Conservation (phyloP, 2,329 filamentous ascomycete species). For the Lachnellula arida region DNA sequence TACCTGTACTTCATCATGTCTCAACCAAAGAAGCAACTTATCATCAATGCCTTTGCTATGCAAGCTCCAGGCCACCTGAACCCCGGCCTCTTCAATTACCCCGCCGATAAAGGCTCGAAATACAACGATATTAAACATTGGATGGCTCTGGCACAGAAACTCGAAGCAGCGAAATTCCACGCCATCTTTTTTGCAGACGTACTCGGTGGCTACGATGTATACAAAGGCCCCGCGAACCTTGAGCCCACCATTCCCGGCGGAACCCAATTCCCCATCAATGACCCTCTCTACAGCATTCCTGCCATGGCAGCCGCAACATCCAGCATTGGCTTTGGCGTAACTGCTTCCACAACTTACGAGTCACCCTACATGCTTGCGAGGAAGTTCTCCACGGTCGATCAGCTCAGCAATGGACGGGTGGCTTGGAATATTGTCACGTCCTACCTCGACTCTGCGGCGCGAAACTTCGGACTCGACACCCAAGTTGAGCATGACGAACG, state of each 20-base stretch:
- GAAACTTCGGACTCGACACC: slow-evolving; percentile 54
- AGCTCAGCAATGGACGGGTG: slow-evolving; percentile 53
- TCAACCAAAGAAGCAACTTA: slow-evolving; percentile 38
- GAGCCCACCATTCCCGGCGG: slow-evolving; percentile 56
- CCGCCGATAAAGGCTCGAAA: slow-evolving; percentile 55
- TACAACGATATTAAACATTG: slow-evolving; percentile 60
- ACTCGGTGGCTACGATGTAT: slow-evolving; percentile 65
- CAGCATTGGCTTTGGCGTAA: slow-evolving; percentile 63
- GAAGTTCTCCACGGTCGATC: slow-evolving; percentile 26
- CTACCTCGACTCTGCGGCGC: slow-evolving; percentile 62
- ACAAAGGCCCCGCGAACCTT: slow-evolving; percentile 56
- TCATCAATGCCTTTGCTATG: slow-evolving; percentile 48
- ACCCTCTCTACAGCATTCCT: slow-evolving; percentile 57
- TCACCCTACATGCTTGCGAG: slow-evolving; percentile 21
- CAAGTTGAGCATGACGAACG: slow-evolving; percentile 63
- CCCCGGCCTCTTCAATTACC: slow-evolving; percentile 59
- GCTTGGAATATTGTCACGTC: slow-evolving; percentile 56
- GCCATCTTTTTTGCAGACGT: slow-evolving; percentile 66
- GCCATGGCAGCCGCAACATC: slow-evolving; percentile 66
- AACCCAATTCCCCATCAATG: slow-evolving; percentile 68
- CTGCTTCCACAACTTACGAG: slow-evolving; percentile 64
- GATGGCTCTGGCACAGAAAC: slow-evolving; percentile 53
- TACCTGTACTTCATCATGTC: slow-evolving; percentile 11
- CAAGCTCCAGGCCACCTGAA: slow-evolving; percentile 49
- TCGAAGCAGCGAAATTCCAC: slow-evolving; percentile 59